A percentile compares a stretch with the other conserved stretches of the same genome.
Conservation (phyloP, 2,329 filamentous ascomycete species). For the Stachybotrys chlorohalonatus region DNA sequence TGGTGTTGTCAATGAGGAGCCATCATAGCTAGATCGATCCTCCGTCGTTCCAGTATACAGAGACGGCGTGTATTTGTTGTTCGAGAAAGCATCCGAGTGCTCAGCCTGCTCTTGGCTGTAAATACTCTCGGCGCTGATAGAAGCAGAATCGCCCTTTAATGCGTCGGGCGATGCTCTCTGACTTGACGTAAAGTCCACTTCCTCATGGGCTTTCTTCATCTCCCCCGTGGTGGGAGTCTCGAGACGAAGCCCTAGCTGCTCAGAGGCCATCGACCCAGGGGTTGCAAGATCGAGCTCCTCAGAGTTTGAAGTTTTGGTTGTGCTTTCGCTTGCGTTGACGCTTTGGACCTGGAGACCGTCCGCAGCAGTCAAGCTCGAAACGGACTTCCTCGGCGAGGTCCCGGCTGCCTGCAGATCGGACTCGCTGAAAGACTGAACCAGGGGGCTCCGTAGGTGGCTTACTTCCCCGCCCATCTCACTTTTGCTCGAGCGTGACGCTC, state of each 20-base stretch:
- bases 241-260: background rate
- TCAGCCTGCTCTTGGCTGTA: slow-evolving; percentile 14
- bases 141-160: slow-evolving; percentile 5
- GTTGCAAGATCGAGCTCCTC: slow-evolving; percentile 5
- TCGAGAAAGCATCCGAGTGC: slow-evolving; percentile 16
- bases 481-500: slow-evolving; percentile 43
- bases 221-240: slow-evolving; percentile 8
- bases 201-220: slow-evolving; percentile 1
- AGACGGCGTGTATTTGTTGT: slow-evolving; percentile 26
- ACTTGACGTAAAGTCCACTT: background rate
- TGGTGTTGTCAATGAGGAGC: slow-evolving; percentile 27
- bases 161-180: slow-evolving; percentile 1
- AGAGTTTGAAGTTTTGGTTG: slow-evolving; percentile 3
- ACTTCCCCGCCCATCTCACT: slow-evolving; percentile 54
- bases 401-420: slow-evolving; percentile 16
- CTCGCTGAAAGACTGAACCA: slow-evolving; percentile 38
- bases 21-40: slow-evolving; percentile 26
- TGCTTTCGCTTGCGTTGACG: background rate
- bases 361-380: slow-evolving; percentile 2
- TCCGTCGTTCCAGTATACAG: slow-evolving; percentile 27
- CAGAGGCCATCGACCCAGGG: background rate
- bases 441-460: slow-evolving; percentile 36
- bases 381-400: slow-evolving; percentile 7
- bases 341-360: background rate
- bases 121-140: slow-evolving; percentile 1